Conservation (phyloP, 805 yeast genomes). For the Wickerhamiella hasegawae region DNA sequence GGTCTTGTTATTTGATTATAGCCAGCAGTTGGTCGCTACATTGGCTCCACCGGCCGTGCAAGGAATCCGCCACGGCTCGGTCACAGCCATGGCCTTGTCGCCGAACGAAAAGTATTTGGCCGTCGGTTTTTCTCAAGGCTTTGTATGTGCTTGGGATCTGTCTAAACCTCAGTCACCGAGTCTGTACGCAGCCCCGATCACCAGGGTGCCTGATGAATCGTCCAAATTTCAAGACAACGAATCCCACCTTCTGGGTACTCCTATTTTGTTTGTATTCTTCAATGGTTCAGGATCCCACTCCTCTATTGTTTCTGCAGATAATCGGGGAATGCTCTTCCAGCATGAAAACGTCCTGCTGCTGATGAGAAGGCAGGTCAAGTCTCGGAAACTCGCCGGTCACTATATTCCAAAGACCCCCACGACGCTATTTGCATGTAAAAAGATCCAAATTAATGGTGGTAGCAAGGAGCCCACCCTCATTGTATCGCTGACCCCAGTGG, state of each 20-base stretch:
- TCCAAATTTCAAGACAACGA: slow-evolving; percentile 10
- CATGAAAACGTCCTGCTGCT: slow-evolving; percentile 51
- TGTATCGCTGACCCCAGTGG: neutral
- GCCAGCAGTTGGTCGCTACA: slow-evolving; percentile 37
- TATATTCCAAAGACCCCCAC: slow-evolving; percentile 11
- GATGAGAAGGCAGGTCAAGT: slow-evolving; percentile 31
- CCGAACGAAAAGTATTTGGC: slow-evolving; percentile 55
- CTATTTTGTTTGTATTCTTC: slow-evolving; percentile 32
- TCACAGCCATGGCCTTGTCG: slow-evolving; percentile 43
- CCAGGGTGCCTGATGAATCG: slow-evolving; percentile 5
- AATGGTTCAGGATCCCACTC: slow-evolving; percentile 34
- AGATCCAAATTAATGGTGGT: neutral
- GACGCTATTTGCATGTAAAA: slow-evolving; percentile 3
- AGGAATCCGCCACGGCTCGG: slow-evolving; percentile 28
- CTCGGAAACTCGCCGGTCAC: slow-evolving; percentile 39
- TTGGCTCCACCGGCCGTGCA: slow-evolving; percentile 22
- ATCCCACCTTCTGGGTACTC: slow-evolving; percentile 26
- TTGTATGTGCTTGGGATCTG: slow-evolving; percentile 54
- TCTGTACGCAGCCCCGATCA: slow-evolving; percentile 20
- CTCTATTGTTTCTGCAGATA: slow-evolving; percentile 40
- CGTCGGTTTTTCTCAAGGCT: slow-evolving; percentile 53
- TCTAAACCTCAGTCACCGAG: slow-evolving; percentile 17
- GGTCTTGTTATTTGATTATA: slow-evolving; percentile 50
- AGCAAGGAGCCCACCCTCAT: slow-evolving; percentile 1
- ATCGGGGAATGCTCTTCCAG: slow-evolving; percentile 38